Base-by-base conservation (phyloP, 1,284 basidiomycete genomes). In the Malassezia psittaci region DNA sequence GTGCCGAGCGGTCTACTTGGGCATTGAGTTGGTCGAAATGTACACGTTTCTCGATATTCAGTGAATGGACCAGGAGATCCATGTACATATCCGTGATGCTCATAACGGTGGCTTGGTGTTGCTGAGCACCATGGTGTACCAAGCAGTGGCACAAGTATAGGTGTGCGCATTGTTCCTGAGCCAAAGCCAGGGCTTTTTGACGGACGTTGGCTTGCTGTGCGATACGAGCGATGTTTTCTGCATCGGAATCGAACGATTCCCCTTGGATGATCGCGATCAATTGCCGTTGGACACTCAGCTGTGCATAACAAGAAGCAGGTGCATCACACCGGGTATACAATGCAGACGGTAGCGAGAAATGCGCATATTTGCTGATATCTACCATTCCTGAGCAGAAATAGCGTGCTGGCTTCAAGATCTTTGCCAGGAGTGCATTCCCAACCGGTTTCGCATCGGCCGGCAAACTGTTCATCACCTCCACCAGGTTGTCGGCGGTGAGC, bases 371-470 rank as follows among this genome's bases (percentile, higher is more conserved):
- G 42, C 90, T 88, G 71, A 98, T 98, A 77, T 99, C 94, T 65
- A 98, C 81, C 89, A 96, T 94, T 63, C 94, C 94, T 24, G 91
- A 84, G 75, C 93, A 98, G 83, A 96, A 98, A 78, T 98, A 96
- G 75, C 91, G 91, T 61, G 94, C 88, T 50, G 84, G 83, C 59
- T 86, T 85, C 67, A 93, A 94, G 16, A 89, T 84, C 76, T 94
- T 96, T 73, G 83, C 85, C 33, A 85, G 83, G 40, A 96, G 79
- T 18, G 93, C 74, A 73, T 90, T 83, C 18, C 96, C 79, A 58
- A 85, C 85, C 53, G 81, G 82, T 12, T 83, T 81, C 64, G 93
- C 84, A 34, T 47, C 47, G 0, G 54, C 49, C 42, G 67, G 73
- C 57, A 98, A 81, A 19, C 80, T 77, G 36, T 85, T 78, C 66